These are phyloP conservation scores for Secale cereale DNA, from an alignment of 176 grass and related monocot species.

Conservation along the genomic window DNA sequence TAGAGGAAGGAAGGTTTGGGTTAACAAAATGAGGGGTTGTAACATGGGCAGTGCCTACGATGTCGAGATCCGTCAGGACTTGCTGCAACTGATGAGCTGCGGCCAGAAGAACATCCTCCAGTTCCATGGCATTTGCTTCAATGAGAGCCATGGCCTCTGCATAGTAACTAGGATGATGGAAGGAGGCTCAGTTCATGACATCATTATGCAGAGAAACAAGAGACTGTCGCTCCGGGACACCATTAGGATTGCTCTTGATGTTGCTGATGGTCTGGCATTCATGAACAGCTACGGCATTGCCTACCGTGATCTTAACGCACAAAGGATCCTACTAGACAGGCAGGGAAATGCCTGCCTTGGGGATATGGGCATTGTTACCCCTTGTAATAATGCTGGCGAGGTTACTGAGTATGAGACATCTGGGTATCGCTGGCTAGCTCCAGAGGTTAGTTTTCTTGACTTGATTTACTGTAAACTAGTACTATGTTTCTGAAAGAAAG, in stretches of 20 bases:
- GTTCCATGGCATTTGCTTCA: conserved; percentile 85
- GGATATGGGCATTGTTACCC: conserved; percentile 88
- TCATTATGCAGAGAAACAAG: conserved; percentile 70
- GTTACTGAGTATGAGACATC: conserved; percentile 93
- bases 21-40: conserved; percentile 91
- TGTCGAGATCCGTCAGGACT: conserved; percentile 82
- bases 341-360: conserved; percentile 90
- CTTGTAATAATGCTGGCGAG: conserved; percentile 92
- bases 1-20: conserved; percentile 81
- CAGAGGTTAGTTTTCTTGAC: conserved; percentile 68
- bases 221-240: conserved; percentile 56
- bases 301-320: conserved; percentile 83
- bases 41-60: conserved; percentile 90
- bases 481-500: conserved; percentile 15
- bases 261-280: conserved; percentile 75
- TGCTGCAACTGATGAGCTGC: conserved; percentile 96
- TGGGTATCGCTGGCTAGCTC: conserved; percentile 93
- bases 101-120: conserved; percentile 92
- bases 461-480: conserved; percentile 15
- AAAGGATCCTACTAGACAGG: conserved; percentile 75
- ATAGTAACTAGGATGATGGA: conserved; percentile 94
- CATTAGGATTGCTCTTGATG: conserved; percentile 70
- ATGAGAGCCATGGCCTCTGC: conserved; percentile 76
- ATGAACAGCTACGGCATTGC: conserved; percentile 89
- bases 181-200: conserved; percentile 76